Evolutionary conservation across 1,284 basidiomycete genomes (phyloP).

Genomic region (Blastosporella zonata): DNA sequence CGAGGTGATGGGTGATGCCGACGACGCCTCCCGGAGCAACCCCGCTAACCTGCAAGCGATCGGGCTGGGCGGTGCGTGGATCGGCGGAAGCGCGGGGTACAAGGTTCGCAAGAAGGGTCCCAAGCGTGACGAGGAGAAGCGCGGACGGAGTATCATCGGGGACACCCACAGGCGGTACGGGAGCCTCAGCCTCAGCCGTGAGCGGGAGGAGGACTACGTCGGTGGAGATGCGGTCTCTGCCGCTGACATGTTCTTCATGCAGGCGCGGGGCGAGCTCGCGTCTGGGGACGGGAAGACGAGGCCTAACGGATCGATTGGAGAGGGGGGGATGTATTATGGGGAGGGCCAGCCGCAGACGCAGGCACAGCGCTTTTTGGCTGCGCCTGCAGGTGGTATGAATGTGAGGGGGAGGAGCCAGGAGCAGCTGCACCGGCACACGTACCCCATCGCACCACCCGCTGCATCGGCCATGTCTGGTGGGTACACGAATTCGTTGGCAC

Average conservation of each 20-base stretch:
- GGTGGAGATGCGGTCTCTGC: slow-evolving; percentile 42
- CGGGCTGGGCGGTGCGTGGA: slow-evolving; percentile 60
- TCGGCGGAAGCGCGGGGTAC: slow-evolving; percentile 81
- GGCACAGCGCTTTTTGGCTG: slow-evolving; percentile 12
- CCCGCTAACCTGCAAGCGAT: slow-evolving; percentile 28
- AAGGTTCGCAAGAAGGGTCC: slow-evolving; percentile 75
- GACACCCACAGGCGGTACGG: slow-evolving; percentile 21
- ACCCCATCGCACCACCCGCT: slow-evolving; percentile 17
- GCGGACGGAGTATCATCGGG: slow-evolving; percentile 19
- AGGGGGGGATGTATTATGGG: slow-evolving; percentile 31
- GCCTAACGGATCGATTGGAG: slow-evolving; percentile 22
- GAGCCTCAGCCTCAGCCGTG: slow-evolving; percentile 29
- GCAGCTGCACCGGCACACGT: slow-evolving; percentile 22
- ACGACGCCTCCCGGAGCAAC: slow-evolving; percentile 18
- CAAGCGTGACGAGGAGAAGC: slow-evolving; percentile 29
- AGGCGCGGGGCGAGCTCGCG: slow-evolving; percentile 54
- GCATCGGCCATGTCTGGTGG: not conserved
- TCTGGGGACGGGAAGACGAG: slow-evolving; percentile 28
- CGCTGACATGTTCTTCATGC: slow-evolving; percentile 61
- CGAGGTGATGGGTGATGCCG: slow-evolving; percentile 20
- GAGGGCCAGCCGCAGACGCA: slow-evolving; percentile 29
- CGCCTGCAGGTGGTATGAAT: slow-evolving; percentile 5
- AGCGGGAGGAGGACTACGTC: slow-evolving; percentile 26
- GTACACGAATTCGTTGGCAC: slow-evolving; percentile 3
- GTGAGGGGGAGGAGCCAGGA: slow-evolving; percentile 22